Evolutionary conservation across 768 basidiomycete species (phyloP).

Genomic region (Amanita inopinata): DNA sequence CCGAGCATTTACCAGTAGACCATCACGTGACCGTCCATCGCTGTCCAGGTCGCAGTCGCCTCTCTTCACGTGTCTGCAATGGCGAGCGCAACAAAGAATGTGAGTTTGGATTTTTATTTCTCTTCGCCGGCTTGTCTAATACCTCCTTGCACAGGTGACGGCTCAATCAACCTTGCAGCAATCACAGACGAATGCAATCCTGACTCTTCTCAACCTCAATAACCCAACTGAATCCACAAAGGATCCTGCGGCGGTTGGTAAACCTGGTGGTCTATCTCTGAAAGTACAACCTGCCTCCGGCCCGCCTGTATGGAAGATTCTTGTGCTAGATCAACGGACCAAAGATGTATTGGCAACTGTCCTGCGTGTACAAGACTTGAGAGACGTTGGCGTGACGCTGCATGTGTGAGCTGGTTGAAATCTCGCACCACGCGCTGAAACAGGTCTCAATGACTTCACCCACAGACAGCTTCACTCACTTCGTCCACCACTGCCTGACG

Average conservation of each 20-base stretch:
- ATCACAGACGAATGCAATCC: constrained; percentile 77
- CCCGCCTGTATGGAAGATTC: constrained; percentile 91
- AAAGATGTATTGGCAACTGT: constrained; percentile 96
- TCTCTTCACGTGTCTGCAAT: constrained; percentile 18
- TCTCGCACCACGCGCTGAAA: constrained; percentile 7
- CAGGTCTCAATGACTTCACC: not conserved
- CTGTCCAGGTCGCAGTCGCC: not conserved
- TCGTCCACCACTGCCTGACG: constrained; percentile 85
- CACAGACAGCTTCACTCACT: constrained; percentile 81
- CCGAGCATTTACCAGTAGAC: too few relatives aligned
- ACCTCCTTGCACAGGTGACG: constrained; percentile 16
- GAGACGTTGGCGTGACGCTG: constrained; percentile 93
- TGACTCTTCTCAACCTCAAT: constrained; percentile 83
- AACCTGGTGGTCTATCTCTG: constrained; percentile 30
- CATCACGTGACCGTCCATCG: not conserved
- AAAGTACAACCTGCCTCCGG: constrained; percentile 45
- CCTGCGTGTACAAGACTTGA: constrained; percentile 89
- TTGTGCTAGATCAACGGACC: constrained; percentile 90
- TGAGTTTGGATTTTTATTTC: not conserved
- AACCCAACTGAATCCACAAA: constrained; percentile 35
- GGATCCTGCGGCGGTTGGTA: constrained; percentile 23
- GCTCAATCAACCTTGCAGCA: constrained; percentile 67
- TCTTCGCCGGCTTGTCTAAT: not conserved
- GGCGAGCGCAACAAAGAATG: constrained; percentile 19
- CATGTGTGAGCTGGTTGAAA: constrained; percentile 68